Percentiles rank a stretch among this genome's conserved stretches.
These are phyloP conservation scores for Arthrinium puccinioides DNA, from an alignment of 2,329 filamentous ascomycete species.

Conservation along the genomic window DNA sequence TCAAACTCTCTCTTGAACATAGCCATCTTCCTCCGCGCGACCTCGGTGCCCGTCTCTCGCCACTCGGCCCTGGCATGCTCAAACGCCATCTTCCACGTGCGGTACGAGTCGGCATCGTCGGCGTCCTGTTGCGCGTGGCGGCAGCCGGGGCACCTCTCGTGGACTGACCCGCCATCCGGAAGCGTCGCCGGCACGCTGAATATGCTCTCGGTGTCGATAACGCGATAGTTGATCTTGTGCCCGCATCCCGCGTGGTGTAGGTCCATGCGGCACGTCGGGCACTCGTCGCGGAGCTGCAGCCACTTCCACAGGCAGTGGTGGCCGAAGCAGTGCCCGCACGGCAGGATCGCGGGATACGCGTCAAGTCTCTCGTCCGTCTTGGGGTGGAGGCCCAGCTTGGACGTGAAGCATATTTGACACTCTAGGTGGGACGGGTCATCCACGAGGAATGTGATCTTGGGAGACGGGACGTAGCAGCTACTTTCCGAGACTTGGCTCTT, in stretches of 20 bases:
- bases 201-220: neutral
- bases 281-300: neutral
- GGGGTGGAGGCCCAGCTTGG: neutral
- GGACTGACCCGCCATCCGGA: neutral
- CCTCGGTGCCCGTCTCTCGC: neutral
- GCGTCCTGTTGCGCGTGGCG: neutral
- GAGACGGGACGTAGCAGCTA: constrained; percentile 1
- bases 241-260: neutral
- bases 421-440: neutral
- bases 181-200: constrained; percentile 1
- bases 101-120: neutral
- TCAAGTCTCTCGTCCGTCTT: neutral
- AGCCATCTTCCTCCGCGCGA: no score
- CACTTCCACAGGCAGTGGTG: constrained; percentile 1
- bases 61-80: neutral
- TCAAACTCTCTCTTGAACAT: no score
- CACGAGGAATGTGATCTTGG: constrained; percentile 1
- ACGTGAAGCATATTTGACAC: neutral
- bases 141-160: neutral
- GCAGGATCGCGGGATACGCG: neutral
- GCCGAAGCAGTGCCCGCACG: constrained; percentile 2
- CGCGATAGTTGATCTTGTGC: constrained; percentile 1
- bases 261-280: neutral
- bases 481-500: no score
- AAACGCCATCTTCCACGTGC: neutral